phyloP scores from a whole-genome alignment of 2,329 filamentous ascomycete genomes.

The Cercospora sojina region DNA sequence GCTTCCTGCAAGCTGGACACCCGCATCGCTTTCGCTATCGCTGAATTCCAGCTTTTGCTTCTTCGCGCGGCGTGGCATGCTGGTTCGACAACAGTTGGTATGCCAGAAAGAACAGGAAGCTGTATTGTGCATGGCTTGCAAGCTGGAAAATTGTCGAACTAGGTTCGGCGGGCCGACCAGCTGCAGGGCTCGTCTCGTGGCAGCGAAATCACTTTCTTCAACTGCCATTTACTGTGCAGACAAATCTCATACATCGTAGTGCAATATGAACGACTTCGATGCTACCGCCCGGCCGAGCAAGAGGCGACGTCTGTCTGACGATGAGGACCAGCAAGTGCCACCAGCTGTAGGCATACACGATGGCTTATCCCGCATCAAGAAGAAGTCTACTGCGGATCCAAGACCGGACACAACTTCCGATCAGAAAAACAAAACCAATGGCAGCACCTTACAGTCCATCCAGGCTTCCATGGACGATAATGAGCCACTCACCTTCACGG shows the following conservation, averaged over 20 bases:
- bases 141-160: conserved; percentile 6
- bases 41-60: conserved; percentile 37
- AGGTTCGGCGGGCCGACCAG: conserved; percentile 6
- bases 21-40: conserved; percentile 28
- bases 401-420: neutral
- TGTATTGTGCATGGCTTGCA: neutral
- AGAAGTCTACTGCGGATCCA: neutral
- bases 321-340: neutral
- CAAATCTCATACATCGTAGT: neutral
- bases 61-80: conserved; percentile 32
- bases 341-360: neutral
- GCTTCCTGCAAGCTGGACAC: conserved; percentile 26
- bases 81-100: neutral
- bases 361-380: conserved; percentile 12
- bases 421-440: neutral
- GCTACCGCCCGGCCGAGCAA: conserved; percentile 15
- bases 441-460: conserved; percentile 24
- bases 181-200: conserved; percentile 3
- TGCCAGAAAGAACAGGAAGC: neutral
- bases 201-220: neutral
- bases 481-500: conserved; percentile 35
- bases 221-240: neutral
- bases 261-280: conserved; percentile 19
- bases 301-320: conserved; percentile 20
- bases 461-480: conserved; percentile 31